Conservation (phyloP, 129 eudicot genomes). For the Oenanthe sinensis region DNA sequence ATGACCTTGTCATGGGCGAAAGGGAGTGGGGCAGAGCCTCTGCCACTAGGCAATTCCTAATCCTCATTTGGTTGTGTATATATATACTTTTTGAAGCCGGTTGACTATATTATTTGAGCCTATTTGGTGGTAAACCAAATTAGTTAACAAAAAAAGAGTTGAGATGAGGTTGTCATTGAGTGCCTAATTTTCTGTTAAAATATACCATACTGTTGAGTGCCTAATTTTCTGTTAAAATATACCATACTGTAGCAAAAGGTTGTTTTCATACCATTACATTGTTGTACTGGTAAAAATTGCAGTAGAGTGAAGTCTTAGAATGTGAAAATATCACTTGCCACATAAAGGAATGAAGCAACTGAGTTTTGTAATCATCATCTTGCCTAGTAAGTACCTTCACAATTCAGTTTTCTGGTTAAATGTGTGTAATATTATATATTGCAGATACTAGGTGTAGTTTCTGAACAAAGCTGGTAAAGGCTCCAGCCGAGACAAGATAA, state of each 20-base stretch:
- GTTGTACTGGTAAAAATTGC: neutral
- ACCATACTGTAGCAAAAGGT: neutral
- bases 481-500: neutral
- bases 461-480: neutral
- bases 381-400: slow-evolving; percentile 3
- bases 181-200: neutral
- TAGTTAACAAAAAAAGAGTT: neutral
- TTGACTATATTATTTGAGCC: neutral
- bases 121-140: neutral
- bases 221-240: too few relatives aligned
- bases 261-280: neutral
- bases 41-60: neutral
- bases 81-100: too few relatives aligned
- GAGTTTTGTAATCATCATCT: neutral
- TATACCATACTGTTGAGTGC: neutral
- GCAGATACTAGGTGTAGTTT: neutral
- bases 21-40: neutral
- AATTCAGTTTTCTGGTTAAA: neutral
- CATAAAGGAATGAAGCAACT: neutral
- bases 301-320: neutral
- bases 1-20: neutral
- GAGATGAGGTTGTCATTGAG: neutral
- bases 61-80: neutral
- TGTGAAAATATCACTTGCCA: neutral
- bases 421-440: neutral